Conservation (phyloP, 495 filamentous ascomycete genomes). For the Xylaria telfairii region DNA sequence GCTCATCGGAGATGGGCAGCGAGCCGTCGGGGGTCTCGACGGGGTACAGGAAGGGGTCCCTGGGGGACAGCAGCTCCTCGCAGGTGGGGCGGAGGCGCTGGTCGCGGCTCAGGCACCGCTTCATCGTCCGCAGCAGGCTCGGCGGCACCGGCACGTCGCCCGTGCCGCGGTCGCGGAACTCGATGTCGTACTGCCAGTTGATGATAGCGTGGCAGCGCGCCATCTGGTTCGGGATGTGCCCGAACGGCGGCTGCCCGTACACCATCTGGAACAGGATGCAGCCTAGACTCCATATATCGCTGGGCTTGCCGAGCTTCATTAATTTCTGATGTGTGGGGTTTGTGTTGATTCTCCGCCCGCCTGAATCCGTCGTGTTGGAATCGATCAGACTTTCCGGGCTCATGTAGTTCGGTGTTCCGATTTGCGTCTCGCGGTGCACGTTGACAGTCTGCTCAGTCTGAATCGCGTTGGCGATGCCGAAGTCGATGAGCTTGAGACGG, state of each 20-base stretch:
- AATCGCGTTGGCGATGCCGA: constrained; percentile 97
- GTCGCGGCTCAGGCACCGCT: constrained; percentile 80
- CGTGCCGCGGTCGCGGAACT: constrained; percentile 77
- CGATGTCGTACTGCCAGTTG: constrained; percentile 81
- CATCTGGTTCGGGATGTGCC: constrained; percentile 85
- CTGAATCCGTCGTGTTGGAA: constrained; percentile 69
- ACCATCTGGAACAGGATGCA: constrained; percentile 98
- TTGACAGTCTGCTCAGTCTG: constrained; percentile 93
- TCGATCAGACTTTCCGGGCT: constrained; percentile 92
- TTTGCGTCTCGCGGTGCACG: constrained; percentile 91
- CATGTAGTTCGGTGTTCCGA: constrained; percentile 99
- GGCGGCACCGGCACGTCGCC: constrained; percentile 75
- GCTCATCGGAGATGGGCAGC: constrained; percentile 75
- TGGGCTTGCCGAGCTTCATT: constrained; percentile 95
- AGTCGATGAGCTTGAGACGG: constrained; percentile 86
- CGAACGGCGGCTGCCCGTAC: constrained; percentile 91
- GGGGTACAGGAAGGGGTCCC: constrained; percentile 84
- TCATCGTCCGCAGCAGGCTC: constrained; percentile 73
- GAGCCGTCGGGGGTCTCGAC: constrained; percentile 63
- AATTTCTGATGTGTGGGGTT: constrained; percentile 66
- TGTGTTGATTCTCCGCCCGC: constrained; percentile 40
- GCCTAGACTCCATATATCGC: constrained; percentile 94
- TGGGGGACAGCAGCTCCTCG: constrained; percentile 70
- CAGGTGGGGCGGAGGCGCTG: constrained; percentile 78
- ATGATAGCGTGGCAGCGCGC: constrained; percentile 80